These are phyloP conservation scores for Neonothopanus nambi DNA, from an alignment of 1,284 basidiomycete genomes.

Conservation along the genomic window DNA sequence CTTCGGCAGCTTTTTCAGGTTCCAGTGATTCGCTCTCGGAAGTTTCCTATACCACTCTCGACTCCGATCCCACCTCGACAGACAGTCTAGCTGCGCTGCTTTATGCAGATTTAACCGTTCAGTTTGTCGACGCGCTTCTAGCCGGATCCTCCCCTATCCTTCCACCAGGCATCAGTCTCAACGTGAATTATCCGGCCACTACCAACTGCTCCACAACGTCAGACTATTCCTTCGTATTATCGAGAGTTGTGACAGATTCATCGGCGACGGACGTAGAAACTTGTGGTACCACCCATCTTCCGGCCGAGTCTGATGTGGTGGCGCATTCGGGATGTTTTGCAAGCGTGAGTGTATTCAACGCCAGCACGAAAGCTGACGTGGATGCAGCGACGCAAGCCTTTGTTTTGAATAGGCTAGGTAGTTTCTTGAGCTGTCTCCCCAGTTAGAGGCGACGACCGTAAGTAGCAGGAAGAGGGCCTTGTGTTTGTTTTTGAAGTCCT, in stretches of 20 bases:
- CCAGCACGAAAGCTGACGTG: conserved; percentile 44
- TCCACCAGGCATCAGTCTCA: conserved; percentile 41
- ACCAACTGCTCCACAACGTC: conserved; percentile 36
- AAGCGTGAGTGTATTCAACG: conserved; percentile 48
- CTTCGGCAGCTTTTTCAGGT: conserved; percentile 42
- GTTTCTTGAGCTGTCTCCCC: conserved; percentile 29
- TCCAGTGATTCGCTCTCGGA: conserved; percentile 30
- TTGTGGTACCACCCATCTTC: conserved; percentile 42
- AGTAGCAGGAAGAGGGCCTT: too few relatives aligned
- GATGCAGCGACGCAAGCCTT: conserved; percentile 36
- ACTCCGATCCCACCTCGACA: conserved; percentile 27
- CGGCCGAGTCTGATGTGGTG: conserved; percentile 40
- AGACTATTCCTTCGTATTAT: conserved; percentile 46
- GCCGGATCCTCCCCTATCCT: conserved; percentile 35
- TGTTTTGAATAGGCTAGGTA: conserved; percentile 36
- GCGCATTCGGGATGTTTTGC: conserved; percentile 39
- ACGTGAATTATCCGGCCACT: conserved; percentile 51
- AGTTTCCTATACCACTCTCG: conserved; percentile 40
- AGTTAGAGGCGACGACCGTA: too few relatives aligned
- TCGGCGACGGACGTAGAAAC: conserved; percentile 39
- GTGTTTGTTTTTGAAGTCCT: too few relatives aligned
- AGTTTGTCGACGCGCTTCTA: conserved; percentile 34
- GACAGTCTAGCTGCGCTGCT: conserved; percentile 31
- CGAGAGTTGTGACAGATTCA: conserved; percentile 34
- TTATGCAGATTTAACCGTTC: conserved; percentile 36